phyloP scores from a whole-genome alignment of 192 early-diverging fungal genomes.

The Rhizophagus clarus region DNA sequence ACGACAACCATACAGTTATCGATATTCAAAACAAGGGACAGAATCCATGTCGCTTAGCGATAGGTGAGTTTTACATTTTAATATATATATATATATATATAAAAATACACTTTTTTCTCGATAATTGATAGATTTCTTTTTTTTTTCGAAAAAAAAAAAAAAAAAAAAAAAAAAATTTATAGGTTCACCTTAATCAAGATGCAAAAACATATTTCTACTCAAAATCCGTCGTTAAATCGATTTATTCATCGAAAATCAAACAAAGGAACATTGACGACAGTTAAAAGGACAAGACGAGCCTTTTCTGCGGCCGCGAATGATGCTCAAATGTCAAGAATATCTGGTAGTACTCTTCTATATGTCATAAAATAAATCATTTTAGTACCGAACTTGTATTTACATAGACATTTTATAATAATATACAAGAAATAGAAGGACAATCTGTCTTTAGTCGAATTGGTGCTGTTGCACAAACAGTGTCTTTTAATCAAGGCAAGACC shows the following conservation, averaged over 20 bases:
- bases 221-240: neutral
- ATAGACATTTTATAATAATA: neutral
- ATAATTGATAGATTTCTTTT: neutral
- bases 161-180: neutral
- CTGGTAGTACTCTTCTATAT: neutral
- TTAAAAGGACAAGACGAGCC: neutral
- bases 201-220: neutral
- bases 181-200: neutral
- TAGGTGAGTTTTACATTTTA: neutral
- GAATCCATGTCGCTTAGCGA: neutral
- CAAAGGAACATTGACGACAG: neutral
- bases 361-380: neutral
- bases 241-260: neutral
- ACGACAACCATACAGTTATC: neutral
- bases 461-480: neutral
- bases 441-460: neutral
- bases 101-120: neutral
- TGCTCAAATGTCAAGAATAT: neutral
- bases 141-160: too few relatives aligned
- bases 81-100: too few relatives aligned
- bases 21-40: neutral
- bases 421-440: neutral
- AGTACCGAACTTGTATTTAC: neutral
- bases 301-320: neutral
- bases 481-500: neutral